Conservation (phyloP, 1,284 basidiomycete species). For the Athelia psychrophila region DNA sequence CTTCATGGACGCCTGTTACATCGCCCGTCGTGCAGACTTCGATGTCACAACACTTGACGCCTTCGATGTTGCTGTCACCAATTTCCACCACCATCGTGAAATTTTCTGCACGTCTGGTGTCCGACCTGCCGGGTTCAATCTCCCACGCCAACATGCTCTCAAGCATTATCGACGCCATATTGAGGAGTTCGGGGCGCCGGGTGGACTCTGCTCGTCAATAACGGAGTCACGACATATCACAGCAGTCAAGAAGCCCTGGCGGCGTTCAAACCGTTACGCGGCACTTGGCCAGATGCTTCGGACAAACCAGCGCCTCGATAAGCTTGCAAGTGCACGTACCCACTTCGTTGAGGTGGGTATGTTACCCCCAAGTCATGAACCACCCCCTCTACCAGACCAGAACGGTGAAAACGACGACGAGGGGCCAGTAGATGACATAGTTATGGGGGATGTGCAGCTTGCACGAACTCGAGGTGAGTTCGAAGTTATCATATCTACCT, state of each 20-base stretch:
- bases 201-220: slow-evolving; percentile 10
- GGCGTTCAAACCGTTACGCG: neutral
- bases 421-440: neutral
- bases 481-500: neutral
- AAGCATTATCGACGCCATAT: slow-evolving; percentile 5
- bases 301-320: slow-evolving; percentile 4
- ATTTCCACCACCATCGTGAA: slow-evolving; percentile 2
- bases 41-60: neutral
- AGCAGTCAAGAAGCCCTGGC: slow-evolving; percentile 9
- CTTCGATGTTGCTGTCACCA: slow-evolving; percentile 3
- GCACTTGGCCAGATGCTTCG: slow-evolving; percentile 4
- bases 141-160: slow-evolving; percentile 8
- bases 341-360: neutral
- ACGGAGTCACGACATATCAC: slow-evolving; percentile 9
- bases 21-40: neutral
- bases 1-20: slow-evolving; percentile 7
- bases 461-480: neutral
- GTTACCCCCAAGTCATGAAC: neutral
- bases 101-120: slow-evolving; percentile 6
- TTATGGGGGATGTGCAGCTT: neutral
- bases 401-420: neutral
- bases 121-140: neutral
- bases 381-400: neutral
- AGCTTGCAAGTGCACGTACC: slow-evolving; percentile 1
- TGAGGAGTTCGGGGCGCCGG: slow-evolving; percentile 5